phyloP scores from a whole-genome alignment of 768 basidiomycete species.

The Calocera viscosa region DNA sequence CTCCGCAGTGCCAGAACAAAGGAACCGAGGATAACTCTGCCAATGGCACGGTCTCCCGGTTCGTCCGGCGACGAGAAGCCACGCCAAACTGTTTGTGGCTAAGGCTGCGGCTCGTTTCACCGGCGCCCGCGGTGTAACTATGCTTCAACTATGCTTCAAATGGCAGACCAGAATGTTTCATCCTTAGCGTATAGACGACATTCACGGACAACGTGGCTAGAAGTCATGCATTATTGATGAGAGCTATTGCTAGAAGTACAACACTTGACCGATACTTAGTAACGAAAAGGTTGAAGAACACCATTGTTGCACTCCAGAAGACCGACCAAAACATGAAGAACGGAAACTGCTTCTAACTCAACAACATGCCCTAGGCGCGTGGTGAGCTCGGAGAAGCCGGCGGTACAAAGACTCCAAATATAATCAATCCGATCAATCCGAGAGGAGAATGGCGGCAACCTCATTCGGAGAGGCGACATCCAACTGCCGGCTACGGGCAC shows the following conservation, averaged over 20 bases:
- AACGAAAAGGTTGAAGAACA: neutral
- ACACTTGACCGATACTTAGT: neutral
- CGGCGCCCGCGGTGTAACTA: too few relatives aligned
- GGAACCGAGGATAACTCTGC: neutral
- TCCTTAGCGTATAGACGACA: neutral
- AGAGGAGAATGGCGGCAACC: conserved; percentile 50
- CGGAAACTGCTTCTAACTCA: neutral
- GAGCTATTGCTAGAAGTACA: neutral
- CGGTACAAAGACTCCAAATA: neutral
- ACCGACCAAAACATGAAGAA: neutral
- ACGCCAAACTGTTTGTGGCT: too few relatives aligned
- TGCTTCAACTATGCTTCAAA: too few relatives aligned
- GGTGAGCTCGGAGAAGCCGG: neutral
- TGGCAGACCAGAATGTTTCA: neutral
- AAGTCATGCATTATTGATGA: neutral
- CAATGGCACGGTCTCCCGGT: neutral
- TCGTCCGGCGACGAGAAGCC: too few relatives aligned
- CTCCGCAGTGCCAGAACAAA: neutral
- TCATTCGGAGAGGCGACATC: conserved; percentile 79
- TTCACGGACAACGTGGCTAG: neutral
- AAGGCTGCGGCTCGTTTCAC: too few relatives aligned
- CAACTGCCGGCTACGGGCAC: conserved; percentile 75
- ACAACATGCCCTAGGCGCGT: too few relatives aligned
- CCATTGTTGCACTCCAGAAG: too few relatives aligned
- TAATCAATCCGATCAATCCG: neutral